A percentile compares a stretch with the other conserved stretches of the same genome.
These are phyloP conservation scores for Phytophthora sansomeana DNA, from an alignment of 352 stramenopile species.

Conservation along the genomic window DNA sequence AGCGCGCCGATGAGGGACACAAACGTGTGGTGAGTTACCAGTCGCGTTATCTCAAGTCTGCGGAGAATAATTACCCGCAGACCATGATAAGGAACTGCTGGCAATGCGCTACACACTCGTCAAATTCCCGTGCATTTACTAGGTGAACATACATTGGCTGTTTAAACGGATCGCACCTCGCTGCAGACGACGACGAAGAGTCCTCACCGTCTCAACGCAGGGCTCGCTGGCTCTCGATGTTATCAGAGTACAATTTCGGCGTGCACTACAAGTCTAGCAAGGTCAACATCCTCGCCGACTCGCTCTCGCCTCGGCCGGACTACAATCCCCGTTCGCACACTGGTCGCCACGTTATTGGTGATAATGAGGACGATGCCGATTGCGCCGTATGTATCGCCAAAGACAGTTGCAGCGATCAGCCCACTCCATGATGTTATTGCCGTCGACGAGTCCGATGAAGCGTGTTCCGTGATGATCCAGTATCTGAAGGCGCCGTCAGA, in stretches of 20 bases:
- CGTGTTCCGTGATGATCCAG: background rate
- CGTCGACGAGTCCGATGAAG: background rate
- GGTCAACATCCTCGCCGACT: background rate
- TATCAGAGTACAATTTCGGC: too few species aligned
- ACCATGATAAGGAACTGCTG: conserved; percentile 24
- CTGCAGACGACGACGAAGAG: conserved; percentile 10
- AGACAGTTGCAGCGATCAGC: background rate
- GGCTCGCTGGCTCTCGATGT: background rate
- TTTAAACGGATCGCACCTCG: conserved; percentile 32
- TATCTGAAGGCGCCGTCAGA: background rate
- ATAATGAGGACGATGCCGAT: background rate
- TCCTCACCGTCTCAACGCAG: background rate
- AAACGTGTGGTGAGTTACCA: conserved; percentile 34
- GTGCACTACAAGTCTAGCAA: background rate
- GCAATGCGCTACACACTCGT: conserved; percentile 35
- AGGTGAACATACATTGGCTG: conserved; percentile 18
- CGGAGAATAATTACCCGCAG: conserved; percentile 37
- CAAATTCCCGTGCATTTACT: conserved; percentile 41
- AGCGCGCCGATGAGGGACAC: background rate
- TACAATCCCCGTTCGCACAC: background rate
- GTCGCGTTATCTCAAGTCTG: conserved; percentile 29
- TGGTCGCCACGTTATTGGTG: background rate
- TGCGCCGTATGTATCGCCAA: background rate
- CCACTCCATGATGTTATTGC: background rate
- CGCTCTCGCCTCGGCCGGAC: background rate